Conservation (phyloP, 768 basidiomycete genomes). For the Termitomyces sp. region DNA sequence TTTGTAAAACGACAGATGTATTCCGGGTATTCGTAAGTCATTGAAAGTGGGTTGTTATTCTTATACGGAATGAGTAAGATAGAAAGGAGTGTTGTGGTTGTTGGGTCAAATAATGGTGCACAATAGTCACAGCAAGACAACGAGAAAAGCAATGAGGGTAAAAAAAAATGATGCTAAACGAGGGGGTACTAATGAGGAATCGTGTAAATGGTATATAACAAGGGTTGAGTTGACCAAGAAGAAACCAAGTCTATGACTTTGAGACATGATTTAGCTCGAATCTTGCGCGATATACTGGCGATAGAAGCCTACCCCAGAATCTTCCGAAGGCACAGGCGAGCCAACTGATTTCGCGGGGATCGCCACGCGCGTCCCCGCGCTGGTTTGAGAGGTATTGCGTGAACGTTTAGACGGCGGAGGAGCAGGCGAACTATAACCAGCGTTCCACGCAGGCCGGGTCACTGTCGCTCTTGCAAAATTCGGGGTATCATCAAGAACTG, state of each 20-base stretch:
- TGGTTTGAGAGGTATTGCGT: conserved; percentile 70
- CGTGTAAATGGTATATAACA: conserved; percentile 13
- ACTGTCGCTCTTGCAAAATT: conserved; percentile 66
- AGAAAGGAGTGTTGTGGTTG: conserved; percentile 13
- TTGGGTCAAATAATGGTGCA: conserved; percentile 13
- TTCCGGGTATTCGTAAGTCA: conserved; percentile 2
- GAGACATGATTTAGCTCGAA: conserved; percentile 48
- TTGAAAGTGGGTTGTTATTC: neutral
- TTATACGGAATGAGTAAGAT: conserved; percentile 9
- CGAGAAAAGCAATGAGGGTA: conserved; percentile 10
- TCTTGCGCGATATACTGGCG: conserved; percentile 77
- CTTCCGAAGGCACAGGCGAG: conserved; percentile 74
- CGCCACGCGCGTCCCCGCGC: conserved; percentile 44
- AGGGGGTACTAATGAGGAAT: conserved; percentile 9
- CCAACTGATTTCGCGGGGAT: conserved; percentile 38
- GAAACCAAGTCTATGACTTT: conserved; percentile 18
- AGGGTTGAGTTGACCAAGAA: neutral
- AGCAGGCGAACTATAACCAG: conserved; percentile 44
- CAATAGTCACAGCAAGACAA: conserved; percentile 13
- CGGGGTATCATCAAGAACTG: conserved; percentile 54
- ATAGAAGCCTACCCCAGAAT: conserved; percentile 82
- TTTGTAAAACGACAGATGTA: conserved; percentile 11
- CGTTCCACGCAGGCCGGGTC: conserved; percentile 71
- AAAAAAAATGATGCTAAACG: conserved; percentile 13
- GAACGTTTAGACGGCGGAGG: conserved; percentile 47